These are phyloP conservation scores for Aspergillus pseudotamarii DNA, from an alignment of 2,329 filamentous ascomycete species.

Conservation along the genomic window DNA sequence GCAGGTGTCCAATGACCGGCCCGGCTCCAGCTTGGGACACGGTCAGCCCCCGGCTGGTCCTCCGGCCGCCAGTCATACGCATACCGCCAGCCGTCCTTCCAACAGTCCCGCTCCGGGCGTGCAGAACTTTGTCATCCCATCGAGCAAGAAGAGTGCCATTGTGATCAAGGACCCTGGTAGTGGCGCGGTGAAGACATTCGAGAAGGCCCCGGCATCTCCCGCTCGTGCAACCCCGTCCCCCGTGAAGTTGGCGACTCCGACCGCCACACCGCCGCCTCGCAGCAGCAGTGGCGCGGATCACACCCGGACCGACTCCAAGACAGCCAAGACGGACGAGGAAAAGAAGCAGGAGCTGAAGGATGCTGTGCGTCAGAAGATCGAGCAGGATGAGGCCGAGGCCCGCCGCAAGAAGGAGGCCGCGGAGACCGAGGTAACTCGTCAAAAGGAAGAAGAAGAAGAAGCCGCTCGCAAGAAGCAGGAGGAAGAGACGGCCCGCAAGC, in stretches of 20 bases:
- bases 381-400: constrained; percentile 59
- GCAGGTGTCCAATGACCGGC: constrained; percentile 72
- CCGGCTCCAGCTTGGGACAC: constrained; percentile 63
- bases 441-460: constrained; percentile 30
- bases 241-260: constrained; percentile 67
- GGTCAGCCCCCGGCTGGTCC: constrained; percentile 55
- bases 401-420: constrained; percentile 54
- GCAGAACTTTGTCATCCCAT: constrained; percentile 65
- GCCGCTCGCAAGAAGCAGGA: constrained; percentile 50
- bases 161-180: constrained; percentile 82
- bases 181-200: constrained; percentile 72
- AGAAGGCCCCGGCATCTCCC: constrained; percentile 67
- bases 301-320: constrained; percentile 69
- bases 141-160: constrained; percentile 71
- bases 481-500: constrained; percentile 37
- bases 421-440: constrained; percentile 38
- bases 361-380: constrained; percentile 53
- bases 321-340: constrained; percentile 75
- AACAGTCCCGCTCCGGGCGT: constrained; percentile 62
- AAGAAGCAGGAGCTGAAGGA: constrained; percentile 75
- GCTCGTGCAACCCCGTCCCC: constrained; percentile 59
- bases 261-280: constrained; percentile 80
- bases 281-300: constrained; percentile 69
- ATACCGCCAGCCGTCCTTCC: constrained; percentile 59
- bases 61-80: constrained; percentile 48